Conservation (phyloP, 768 basidiomycete genomes). For the Postia placenta region DNA sequence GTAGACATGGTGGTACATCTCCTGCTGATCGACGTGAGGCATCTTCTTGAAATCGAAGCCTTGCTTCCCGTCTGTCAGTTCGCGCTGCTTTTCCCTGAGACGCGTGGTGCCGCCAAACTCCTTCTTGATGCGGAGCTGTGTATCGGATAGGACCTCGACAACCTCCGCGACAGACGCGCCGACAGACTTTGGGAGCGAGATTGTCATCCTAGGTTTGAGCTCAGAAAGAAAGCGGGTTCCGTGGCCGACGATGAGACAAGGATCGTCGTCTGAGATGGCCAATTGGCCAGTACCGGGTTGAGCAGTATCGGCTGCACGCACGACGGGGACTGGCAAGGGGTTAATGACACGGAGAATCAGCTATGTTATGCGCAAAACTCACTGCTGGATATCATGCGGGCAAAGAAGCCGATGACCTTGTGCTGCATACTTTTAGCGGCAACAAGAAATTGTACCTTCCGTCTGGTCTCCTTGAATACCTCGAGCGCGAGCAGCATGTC, state of each 20-base stretch:
- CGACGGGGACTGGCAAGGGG: slow-evolving; percentile 78
- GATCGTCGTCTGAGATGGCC: slow-evolving; percentile 65
- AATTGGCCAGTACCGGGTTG: slow-evolving; percentile 73
- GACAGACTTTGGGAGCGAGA: slow-evolving; percentile 78
- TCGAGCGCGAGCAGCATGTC: slow-evolving; percentile 83
- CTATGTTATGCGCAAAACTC: slow-evolving; percentile 22
- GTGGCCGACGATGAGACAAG: slow-evolving; percentile 74
- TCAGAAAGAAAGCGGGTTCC: slow-evolving; percentile 69
- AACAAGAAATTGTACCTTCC: slow-evolving; percentile 80
- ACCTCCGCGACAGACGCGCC: slow-evolving; percentile 79
- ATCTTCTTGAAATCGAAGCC: slow-evolving; percentile 80
- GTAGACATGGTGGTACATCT: slow-evolving; percentile 96
- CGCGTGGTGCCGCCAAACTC: slow-evolving; percentile 72
- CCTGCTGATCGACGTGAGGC: slow-evolving; percentile 87
- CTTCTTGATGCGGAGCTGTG: slow-evolving; percentile 73
- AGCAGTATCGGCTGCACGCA: slow-evolving; percentile 86
- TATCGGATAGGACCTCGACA: slow-evolving; percentile 84
- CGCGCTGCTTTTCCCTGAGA: slow-evolving; percentile 60
- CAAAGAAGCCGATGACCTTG: slow-evolving; percentile 73
- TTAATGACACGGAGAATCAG: not conserved
- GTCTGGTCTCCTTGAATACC: slow-evolving; percentile 78
- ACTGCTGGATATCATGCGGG: slow-evolving; percentile 81
- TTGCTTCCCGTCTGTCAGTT: slow-evolving; percentile 44
- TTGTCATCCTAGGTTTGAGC: slow-evolving; percentile 73
- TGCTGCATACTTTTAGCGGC: slow-evolving; percentile 87